Conservation (phyloP, 371 early-diverging fungal genomes). For the Mucor velutinosus region DNA sequence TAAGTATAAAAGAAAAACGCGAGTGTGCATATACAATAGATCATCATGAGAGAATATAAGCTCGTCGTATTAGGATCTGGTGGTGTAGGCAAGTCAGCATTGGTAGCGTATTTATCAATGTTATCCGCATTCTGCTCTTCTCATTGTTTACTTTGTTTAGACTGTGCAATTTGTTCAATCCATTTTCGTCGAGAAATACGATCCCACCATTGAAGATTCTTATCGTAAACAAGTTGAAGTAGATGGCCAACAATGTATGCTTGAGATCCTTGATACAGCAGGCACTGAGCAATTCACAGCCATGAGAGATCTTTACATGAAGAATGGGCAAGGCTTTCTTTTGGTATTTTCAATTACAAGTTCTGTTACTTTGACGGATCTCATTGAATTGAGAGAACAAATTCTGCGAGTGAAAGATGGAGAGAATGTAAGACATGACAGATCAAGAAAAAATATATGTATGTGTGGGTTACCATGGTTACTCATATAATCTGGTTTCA, state of each 20-base stretch:
- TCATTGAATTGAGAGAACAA: slow-evolving; percentile 77
- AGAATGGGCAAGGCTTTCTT: slow-evolving; percentile 89
- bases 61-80: slow-evolving; percentile 90
- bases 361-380: slow-evolving; percentile 79
- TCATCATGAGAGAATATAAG: slow-evolving; percentile 76
- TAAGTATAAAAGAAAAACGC: background rate
- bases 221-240: slow-evolving; percentile 89
- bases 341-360: slow-evolving; percentile 88
- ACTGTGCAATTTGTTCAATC: slow-evolving; percentile 92
- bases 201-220: slow-evolving; percentile 91
- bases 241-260: slow-evolving; percentile 84
- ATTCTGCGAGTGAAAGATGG: slow-evolving; percentile 83
- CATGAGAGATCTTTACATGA: slow-evolving; percentile 92
- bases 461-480: background rate
- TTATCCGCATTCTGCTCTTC: background rate
- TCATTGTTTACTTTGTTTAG: slow-evolving; percentile 33
- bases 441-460: background rate
- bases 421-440: slow-evolving; percentile 61
- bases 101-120: slow-evolving; percentile 57
- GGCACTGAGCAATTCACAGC: slow-evolving; percentile 90
- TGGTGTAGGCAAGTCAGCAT: slow-evolving; percentile 90
- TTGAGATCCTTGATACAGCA: slow-evolving; percentile 91
- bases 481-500: slow-evolving; percentile 25
- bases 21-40: background rate
- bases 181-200: slow-evolving; percentile 89